These are phyloP conservation scores for Peronospora destructor DNA, from an alignment of 352 stramenopile genomes.

Conservation along the genomic window DNA sequence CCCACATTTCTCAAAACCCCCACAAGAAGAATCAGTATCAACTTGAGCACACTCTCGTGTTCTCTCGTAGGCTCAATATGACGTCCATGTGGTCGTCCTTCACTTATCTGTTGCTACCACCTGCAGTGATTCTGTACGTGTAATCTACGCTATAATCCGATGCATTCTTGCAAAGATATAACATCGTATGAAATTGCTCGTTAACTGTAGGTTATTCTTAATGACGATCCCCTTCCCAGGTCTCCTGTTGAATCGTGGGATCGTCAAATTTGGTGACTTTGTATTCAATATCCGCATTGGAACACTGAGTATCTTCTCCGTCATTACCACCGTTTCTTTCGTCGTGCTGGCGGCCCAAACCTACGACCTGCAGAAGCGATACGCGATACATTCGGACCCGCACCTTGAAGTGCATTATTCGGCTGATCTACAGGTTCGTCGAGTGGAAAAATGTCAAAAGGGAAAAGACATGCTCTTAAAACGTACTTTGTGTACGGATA, in stretches of 20 bases:
- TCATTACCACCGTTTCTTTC: slow-evolving; percentile 74
- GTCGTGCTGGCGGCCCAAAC: slow-evolving; percentile 61
- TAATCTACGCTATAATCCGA: neutral
- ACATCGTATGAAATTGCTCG: slow-evolving; percentile 1
- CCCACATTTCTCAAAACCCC: slow-evolving; percentile 18
- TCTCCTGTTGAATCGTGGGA: slow-evolving; percentile 47
- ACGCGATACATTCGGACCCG: slow-evolving; percentile 25
- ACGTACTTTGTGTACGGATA: slow-evolving; percentile 2
- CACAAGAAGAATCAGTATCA: neutral
- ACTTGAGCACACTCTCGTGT: neutral
- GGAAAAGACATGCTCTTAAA: neutral
- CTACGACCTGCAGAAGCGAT: slow-evolving; percentile 76
- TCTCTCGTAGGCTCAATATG: slow-evolving; percentile 21
- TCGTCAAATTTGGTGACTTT: slow-evolving; percentile 68
- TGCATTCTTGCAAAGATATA: neutral
- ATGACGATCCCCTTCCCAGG: slow-evolving; percentile 74
- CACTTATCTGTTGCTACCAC: slow-evolving; percentile 70
- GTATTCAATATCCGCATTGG: slow-evolving; percentile 71
- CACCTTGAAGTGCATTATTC: slow-evolving; percentile 54
- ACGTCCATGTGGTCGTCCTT: slow-evolving; percentile 69
- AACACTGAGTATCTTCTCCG: slow-evolving; percentile 60
- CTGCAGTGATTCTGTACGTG: slow-evolving; percentile 70
- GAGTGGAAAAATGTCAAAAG: neutral
- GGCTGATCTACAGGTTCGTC: slow-evolving; percentile 56
- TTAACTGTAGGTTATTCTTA: slow-evolving; percentile 41